Percentiles rank a stretch among this genome's conserved stretches.
These are phyloP conservation scores for Parietaria judaica DNA, from an alignment of 306 rosid genomes.

Conservation along the genomic window DNA sequence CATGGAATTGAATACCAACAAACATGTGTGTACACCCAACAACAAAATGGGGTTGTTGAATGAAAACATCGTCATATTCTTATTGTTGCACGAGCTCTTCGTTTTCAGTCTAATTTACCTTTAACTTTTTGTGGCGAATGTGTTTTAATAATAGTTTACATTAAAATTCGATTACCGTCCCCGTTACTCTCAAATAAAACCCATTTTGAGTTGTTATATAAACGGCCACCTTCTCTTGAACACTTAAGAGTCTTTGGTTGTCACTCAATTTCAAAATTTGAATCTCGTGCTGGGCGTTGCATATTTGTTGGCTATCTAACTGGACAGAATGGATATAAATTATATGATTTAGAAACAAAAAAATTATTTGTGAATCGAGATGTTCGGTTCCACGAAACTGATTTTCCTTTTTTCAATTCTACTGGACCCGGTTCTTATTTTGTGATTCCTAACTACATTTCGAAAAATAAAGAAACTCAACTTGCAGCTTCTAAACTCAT, in stretches of 20 bases:
- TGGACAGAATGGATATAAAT: slow-evolving; percentile 4
- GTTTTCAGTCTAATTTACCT: slow-evolving; percentile 10
- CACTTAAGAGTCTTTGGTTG: slow-evolving; percentile 25
- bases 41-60: slow-evolving; percentile 19
- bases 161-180: slow-evolving; percentile 2
- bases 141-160: slow-evolving; percentile 4
- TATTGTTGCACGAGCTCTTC: slow-evolving; percentile 4
- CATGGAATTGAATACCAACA: slow-evolving; percentile 14
- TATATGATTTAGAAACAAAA: slow-evolving; percentile 6
- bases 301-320: slow-evolving; percentile 12
- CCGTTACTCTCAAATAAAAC: slow-evolving; percentile 12
- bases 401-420: slow-evolving; percentile 4
- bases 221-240: slow-evolving; percentile 13
- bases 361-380: slow-evolving; percentile 13
- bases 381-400: slow-evolving; percentile 13
- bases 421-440: not conserved
- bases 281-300: not conserved
- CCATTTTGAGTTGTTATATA: slow-evolving; percentile 12
- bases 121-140: slow-evolving; percentile 4
- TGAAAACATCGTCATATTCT: slow-evolving; percentile 18
- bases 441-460: not conserved
- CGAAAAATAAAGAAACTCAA: too few species aligned
- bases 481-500: not conserved
- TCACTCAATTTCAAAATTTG: not conserved
- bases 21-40: slow-evolving; percentile 14